phyloP scores from a whole-genome alignment of 192 early-diverging fungal species.

The Coemansia sp. region DNA sequence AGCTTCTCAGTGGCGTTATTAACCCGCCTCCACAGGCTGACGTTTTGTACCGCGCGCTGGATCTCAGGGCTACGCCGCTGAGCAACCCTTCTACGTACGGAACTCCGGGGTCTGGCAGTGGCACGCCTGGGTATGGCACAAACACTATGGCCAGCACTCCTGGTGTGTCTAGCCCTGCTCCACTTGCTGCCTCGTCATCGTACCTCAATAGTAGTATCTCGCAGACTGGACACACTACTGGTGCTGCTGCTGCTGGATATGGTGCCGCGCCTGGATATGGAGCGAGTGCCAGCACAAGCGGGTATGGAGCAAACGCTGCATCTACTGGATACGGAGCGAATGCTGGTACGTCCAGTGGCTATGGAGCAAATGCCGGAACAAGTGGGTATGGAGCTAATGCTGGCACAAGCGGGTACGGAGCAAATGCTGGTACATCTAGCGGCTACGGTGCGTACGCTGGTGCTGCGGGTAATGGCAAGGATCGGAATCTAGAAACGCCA shows the following conservation, averaged over 20 bases:
- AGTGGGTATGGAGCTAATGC: not conserved
- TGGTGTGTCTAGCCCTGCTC: slow-evolving; percentile 11
- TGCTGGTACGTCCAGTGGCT: slow-evolving; percentile 4
- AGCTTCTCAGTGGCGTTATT: slow-evolving; percentile 79
- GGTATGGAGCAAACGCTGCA: not conserved
- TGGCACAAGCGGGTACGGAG: slow-evolving; percentile 10
- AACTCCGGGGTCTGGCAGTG: slow-evolving; percentile 4
- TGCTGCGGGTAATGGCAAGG: not conserved
- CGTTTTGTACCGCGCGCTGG: slow-evolving; percentile 73
- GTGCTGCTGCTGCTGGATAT: not conserved
- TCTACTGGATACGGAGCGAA: slow-evolving; percentile 13
- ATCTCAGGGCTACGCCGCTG: slow-evolving; percentile 41
- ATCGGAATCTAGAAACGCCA: not conserved
- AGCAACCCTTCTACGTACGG: slow-evolving; percentile 11
- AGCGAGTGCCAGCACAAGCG: not conserved
- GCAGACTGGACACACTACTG: slow-evolving; percentile 7
- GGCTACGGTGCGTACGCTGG: slow-evolving; percentile 4
- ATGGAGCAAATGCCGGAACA: slow-evolving; percentile 1
- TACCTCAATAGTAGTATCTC: slow-evolving; percentile 40
- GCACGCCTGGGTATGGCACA: slow-evolving; percentile 28
- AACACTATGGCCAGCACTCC: slow-evolving; percentile 29
- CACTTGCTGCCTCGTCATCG: slow-evolving; percentile 15
- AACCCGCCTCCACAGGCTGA: slow-evolving; percentile 82
- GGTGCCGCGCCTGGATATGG: slow-evolving; percentile 8
- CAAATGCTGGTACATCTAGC: slow-evolving; percentile 9